phyloP scores from a whole-genome alignment of 352 stramenopile genomes.

The Aphanomyces invadans region DNA sequence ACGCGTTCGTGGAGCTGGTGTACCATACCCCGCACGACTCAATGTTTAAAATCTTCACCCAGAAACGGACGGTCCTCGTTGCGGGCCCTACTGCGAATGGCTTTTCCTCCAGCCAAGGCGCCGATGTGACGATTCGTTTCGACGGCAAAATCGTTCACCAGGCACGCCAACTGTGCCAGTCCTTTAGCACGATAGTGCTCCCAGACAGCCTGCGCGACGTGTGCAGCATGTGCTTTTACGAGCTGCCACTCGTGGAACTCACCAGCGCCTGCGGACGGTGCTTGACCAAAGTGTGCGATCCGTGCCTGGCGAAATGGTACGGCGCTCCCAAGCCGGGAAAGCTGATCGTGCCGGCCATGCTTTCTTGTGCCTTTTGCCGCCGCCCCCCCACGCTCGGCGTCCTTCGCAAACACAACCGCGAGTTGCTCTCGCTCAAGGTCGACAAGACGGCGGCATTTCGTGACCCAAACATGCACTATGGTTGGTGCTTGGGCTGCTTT shows the following conservation, averaged over 20 bases:
- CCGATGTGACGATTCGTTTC: background rate
- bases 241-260: background rate
- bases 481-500: conserved; percentile 20
- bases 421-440: background rate
- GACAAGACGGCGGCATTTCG: background rate
- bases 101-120: background rate
- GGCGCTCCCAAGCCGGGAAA: background rate
- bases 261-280: conserved; percentile 7
- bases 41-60: conserved; percentile 7
- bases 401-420: conserved; percentile 15
- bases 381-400: background rate
- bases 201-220: background rate
- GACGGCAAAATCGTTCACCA: conserved; percentile 10
- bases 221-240: conserved; percentile 16
- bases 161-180: background rate
- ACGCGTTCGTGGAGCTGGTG: background rate
- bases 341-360: background rate
- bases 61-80: background rate
- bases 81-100: background rate
- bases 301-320: conserved; percentile 9
- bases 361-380: conserved; percentile 19
- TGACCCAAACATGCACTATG: conserved; percentile 10
- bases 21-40: background rate
- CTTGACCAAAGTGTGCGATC: background rate
- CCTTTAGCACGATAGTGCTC: background rate